phyloP scores from a whole-genome alignment of 2,329 filamentous ascomycete genomes.

The Ilyonectria mors-panacis region DNA sequence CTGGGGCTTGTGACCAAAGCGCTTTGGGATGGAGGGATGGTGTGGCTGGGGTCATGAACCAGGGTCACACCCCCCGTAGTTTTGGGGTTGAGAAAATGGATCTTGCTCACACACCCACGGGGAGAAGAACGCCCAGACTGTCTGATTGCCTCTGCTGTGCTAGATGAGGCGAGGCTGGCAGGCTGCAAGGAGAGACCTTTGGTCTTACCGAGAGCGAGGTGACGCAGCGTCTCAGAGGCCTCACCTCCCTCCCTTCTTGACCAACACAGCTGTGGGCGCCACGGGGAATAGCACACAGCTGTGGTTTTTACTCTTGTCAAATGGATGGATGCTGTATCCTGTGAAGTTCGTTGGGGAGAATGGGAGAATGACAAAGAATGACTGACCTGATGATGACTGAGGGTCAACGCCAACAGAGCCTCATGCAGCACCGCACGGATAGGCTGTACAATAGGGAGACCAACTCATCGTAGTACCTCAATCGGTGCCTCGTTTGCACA shows the following conservation, averaged over 20 bases:
- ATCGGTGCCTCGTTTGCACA: neutral
- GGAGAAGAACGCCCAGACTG: neutral
- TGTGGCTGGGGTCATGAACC: slow-evolving; percentile 24
- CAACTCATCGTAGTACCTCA: slow-evolving; percentile 1
- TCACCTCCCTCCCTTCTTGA: slow-evolving; percentile 17
- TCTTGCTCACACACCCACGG: neutral
- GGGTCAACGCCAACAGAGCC: neutral
- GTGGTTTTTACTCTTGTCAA: neutral
- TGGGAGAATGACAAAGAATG: slow-evolving; percentile 8
- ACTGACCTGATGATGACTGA: slow-evolving; percentile 5
- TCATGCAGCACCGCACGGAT: slow-evolving; percentile 2
- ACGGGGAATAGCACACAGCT: neutral
- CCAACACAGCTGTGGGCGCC: neutral
- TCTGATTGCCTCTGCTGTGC: neutral
- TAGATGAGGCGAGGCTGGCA: neutral
- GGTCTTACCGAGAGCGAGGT: neutral
- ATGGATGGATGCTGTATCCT: neutral
- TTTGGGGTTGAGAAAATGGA: slow-evolving; percentile 1
- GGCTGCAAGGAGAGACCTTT: neutral
- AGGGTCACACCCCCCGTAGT: slow-evolving; percentile 4
- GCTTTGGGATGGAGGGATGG: slow-evolving; percentile 3
- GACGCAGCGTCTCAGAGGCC: slow-evolving; percentile 19
- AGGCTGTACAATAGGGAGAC: neutral
- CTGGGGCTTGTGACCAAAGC: slow-evolving; percentile 27
- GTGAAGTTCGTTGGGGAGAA: neutral